These are phyloP conservation scores for Baudoinia panamericana DNA, from an alignment of 495 filamentous ascomycete genomes.

Conservation along the genomic window DNA sequence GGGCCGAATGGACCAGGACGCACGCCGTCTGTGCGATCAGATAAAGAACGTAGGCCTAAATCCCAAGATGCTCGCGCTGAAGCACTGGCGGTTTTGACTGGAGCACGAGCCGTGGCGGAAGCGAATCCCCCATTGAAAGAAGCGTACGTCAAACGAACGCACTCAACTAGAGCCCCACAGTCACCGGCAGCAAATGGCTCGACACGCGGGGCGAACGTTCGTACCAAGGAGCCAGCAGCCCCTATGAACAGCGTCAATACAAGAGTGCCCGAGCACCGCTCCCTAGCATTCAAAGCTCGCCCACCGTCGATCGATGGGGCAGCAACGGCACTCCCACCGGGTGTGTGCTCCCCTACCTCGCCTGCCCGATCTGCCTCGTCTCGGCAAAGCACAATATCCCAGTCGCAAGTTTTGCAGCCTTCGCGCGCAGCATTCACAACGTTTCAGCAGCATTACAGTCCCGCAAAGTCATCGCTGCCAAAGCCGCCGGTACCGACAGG, in stretches of 20 bases:
- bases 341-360: constrained; percentile 2
- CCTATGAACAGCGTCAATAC: constrained; percentile 2
- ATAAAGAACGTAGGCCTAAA: background rate
- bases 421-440: constrained; percentile 16
- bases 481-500: constrained; percentile 16
- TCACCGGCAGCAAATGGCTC: constrained; percentile 4
- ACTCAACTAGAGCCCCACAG: constrained; percentile 15
- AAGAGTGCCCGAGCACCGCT: constrained; percentile 6
- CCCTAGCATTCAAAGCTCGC: constrained; percentile 1
- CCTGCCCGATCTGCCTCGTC: constrained; percentile 4
- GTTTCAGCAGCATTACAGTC: constrained; percentile 21
- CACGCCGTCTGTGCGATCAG: constrained; percentile 2
- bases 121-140: background rate
- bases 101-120: background rate
- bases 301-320: constrained; percentile 4
- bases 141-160: constrained; percentile 7
- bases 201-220: constrained; percentile 9
- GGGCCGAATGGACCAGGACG: background rate
- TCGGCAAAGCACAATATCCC: constrained; percentile 3
- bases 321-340: background rate
- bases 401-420: constrained; percentile 1
- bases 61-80: constrained; percentile 11
- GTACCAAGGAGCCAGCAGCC: constrained; percentile 1
- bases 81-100: constrained; percentile 12
- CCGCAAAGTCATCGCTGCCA: constrained; percentile 16